Base-by-base conservation (phyloP, 257 asterid genomes). In the Solanum tarijense region DNA sequence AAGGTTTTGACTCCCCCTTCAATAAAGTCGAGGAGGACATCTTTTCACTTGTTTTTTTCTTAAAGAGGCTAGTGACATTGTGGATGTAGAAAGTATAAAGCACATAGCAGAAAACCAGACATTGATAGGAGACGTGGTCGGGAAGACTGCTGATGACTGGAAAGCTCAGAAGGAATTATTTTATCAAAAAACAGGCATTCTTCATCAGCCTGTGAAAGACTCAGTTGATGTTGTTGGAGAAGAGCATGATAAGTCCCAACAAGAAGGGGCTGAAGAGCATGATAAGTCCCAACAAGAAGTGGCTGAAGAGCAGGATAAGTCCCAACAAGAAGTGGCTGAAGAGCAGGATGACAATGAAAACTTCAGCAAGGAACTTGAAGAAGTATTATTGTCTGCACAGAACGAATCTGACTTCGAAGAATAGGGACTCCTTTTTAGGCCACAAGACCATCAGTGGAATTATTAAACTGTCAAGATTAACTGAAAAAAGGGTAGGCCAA, bases 71-170 rank as follows among this genome's bases (percentile, higher is more conserved):
- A 87, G 95, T 88, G 89, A 91, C 83, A 91, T 87, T 85, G 90
- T 95, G 68, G 95, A 95, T 75, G 92, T 97, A 2, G 91, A 92
- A 86, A 89, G 92, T 55, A 90, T 96, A 89, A 92, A 93, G 93
- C 98, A 94, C 93, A 93, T 93, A 87, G 91, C 93, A 7, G 96
- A 95, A 86, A 88, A 86, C 32, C 88, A 78, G 89, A 90, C 86
- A 71, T 79, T 91, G 92, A 90, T 96, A 58, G 98, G 97, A 48
- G 95, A 95, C 65, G 78, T 88, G 35, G 88, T 94, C 75, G 95
- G 90, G 91, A 92, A 92, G 89, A 93, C 89, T 31, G 94, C 91
- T 75, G 90, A 87, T 72, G 95, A 91, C 87, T 95, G 98, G 98
- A 90, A 91, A 79, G 20, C 18, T 43, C 95, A 93, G 93, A 94